Percentiles rank a stretch among this genome's conserved stretches.
Evolutionary conservation across 169 alveolate genomes (phyloP).

Genomic region (Cryptosporidium parvum): DNA sequence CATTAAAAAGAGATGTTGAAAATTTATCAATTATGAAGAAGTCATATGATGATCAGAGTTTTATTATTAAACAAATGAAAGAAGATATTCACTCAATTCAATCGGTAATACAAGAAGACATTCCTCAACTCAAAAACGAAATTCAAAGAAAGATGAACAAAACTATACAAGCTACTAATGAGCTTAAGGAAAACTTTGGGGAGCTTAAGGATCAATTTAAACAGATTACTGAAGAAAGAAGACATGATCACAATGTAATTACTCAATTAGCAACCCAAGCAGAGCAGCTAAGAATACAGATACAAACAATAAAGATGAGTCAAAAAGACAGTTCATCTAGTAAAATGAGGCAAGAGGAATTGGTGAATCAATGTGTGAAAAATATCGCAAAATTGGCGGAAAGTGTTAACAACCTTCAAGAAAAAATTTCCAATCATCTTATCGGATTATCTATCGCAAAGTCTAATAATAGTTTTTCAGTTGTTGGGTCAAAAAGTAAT

Average conservation of each 20-base stretch:
- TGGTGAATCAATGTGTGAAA: slow-evolving; percentile 70
- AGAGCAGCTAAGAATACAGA: slow-evolving; percentile 62
- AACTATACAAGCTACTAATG: slow-evolving; percentile 73
- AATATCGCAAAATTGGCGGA: slow-evolving; percentile 75
- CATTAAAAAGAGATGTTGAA: slow-evolving; percentile 54
- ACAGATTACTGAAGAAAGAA: slow-evolving; percentile 49
- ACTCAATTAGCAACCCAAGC: slow-evolving; percentile 68
- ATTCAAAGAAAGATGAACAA: slow-evolving; percentile 69
- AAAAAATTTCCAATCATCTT: slow-evolving; percentile 63
- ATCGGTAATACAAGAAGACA: slow-evolving; percentile 55
- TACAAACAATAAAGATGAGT: slow-evolving; percentile 42
- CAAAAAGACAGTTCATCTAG: slow-evolving; percentile 54
- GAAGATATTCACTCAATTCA: slow-evolving; percentile 46
- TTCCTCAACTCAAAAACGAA: slow-evolving; percentile 67
- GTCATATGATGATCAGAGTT: slow-evolving; percentile 50
- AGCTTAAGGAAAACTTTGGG: slow-evolving; percentile 48
- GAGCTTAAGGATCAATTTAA: slow-evolving; percentile 51
- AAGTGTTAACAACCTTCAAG: slow-evolving; percentile 68
- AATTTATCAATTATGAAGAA: slow-evolving; percentile 27
- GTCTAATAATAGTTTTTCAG: slow-evolving; percentile 25
- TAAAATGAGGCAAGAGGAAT: slow-evolving; percentile 64
- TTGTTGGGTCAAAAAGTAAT: slow-evolving; percentile 23
- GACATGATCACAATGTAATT: slow-evolving; percentile 60
- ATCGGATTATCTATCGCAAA: slow-evolving; percentile 65
- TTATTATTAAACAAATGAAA: slow-evolving; percentile 34